A percentile compares a stretch with the other conserved stretches of the same genome.
These are phyloP conservation scores for Castanea crenata DNA, from an alignment of 306 rosid species.

Conservation along the genomic window DNA sequence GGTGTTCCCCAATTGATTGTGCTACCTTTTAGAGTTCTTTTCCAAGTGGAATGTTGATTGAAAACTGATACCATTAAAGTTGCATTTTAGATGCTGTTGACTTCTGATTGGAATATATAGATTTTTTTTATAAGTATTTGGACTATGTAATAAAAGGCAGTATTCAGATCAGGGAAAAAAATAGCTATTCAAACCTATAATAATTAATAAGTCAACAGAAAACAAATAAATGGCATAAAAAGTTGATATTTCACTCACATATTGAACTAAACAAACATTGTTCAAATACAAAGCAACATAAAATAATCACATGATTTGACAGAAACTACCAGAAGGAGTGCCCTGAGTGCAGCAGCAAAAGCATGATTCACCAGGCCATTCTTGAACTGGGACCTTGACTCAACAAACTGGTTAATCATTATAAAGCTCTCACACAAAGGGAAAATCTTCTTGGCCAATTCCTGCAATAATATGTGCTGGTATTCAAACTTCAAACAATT, in stretches of 20 bases:
- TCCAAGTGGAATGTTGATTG: neutral
- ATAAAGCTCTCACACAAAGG: constrained; percentile 84
- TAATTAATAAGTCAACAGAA: neutral
- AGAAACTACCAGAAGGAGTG: constrained; percentile 79
- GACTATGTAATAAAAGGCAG: neutral
- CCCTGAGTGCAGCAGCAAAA: constrained; percentile 94
- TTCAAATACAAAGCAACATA: constrained; percentile 15
- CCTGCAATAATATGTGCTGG: constrained; percentile 48
- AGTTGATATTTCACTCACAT: neutral
- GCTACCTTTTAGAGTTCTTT: neutral
- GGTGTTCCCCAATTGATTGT: too few relatives aligned
- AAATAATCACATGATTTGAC: constrained; percentile 32
- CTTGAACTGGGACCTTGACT: constrained; percentile 86
- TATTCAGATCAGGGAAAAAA: neutral
- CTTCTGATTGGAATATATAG: neutral
- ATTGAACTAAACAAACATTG: constrained; percentile 6
- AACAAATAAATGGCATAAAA: neutral
- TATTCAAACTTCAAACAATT: constrained; percentile 20
- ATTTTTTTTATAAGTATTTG: too few relatives aligned
- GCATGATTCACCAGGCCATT: constrained; percentile 95
- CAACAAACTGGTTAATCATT: constrained; percentile 79
- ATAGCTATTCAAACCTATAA: neutral
- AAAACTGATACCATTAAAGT: neutral
- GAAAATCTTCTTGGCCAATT: constrained; percentile 81
- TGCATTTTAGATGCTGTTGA: neutral